phyloP scores from a whole-genome alignment of 352 stramenopile species.

The Lagenidium giganteum region DNA sequence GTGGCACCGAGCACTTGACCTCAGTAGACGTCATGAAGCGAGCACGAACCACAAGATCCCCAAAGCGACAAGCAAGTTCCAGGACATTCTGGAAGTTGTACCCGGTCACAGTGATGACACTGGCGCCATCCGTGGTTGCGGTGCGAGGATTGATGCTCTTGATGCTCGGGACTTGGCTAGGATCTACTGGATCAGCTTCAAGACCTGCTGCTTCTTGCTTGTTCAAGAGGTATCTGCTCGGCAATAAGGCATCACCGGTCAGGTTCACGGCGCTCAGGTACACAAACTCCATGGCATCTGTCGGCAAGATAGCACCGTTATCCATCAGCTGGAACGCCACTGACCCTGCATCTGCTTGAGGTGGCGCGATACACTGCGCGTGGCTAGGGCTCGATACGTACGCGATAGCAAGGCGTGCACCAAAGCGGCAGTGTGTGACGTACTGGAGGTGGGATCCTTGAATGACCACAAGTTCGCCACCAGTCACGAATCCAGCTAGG shows the following conservation, averaged over 20 bases:
- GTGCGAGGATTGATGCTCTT: conserved; percentile 8
- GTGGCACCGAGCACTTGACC: conserved; percentile 49
- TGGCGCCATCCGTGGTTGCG: no score
- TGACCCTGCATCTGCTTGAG: conserved; percentile 16
- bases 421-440: conserved; percentile 60
- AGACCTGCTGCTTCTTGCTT: no score
- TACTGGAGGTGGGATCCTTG: conserved; percentile 32
- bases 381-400: no score
- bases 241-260: conserved; percentile 7
- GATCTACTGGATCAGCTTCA: background rate
- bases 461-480: conserved; percentile 27
- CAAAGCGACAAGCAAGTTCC: conserved; percentile 78
- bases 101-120: conserved; percentile 57
- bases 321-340: conserved; percentile 29
- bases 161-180: conserved; percentile 1
- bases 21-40: conserved; percentile 33
- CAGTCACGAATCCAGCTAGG: conserved; percentile 14
- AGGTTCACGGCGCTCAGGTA: conserved; percentile 21
- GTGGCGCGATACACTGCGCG: no score
- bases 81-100: conserved; percentile 60
- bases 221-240: conserved; percentile 11
- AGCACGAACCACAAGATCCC: conserved; percentile 25
- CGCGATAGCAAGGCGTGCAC: conserved; percentile 19
- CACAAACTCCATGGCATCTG: conserved; percentile 23
- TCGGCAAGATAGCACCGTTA: conserved; percentile 29